phyloP scores from a whole-genome alignment of 495 filamentous ascomycete species.

The Diplogelasinospora grovesii region DNA sequence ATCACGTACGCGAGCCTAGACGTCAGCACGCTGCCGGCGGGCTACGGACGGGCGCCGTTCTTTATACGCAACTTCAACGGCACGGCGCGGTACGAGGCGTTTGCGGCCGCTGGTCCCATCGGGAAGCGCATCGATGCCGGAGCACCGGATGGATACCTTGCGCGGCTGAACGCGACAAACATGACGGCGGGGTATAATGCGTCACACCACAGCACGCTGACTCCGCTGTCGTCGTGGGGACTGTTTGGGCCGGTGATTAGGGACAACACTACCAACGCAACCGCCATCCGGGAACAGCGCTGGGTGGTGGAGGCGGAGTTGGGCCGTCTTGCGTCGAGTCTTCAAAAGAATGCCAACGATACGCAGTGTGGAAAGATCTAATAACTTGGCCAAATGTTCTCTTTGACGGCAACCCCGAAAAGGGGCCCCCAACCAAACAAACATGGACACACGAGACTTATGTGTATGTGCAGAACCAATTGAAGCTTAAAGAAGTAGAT shows the following conservation, averaged over 20 bases:
- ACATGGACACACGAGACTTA: too few species aligned
- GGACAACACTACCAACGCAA: too few species aligned
- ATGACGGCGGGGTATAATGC: too few species aligned
- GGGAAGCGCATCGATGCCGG: constrained; percentile 22
- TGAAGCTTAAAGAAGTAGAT: too few species aligned
- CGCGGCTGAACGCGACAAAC: constrained; percentile 1
- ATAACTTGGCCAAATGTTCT: too few species aligned
- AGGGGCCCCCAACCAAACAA: too few species aligned
- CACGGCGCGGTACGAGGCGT: constrained; percentile 16
- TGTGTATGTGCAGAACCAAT: too few species aligned
- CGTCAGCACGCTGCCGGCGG: constrained; percentile 20
- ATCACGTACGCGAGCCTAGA: constrained; percentile 16
- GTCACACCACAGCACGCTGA: constrained; percentile 2
- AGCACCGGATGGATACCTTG: constrained; percentile 18
- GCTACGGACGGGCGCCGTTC: constrained; percentile 24
- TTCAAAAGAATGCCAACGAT: neutral
- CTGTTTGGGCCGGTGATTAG: neutral
- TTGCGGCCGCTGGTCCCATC: constrained; percentile 21
- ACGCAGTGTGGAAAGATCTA: constrained; percentile 1
- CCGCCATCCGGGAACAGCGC: neutral
- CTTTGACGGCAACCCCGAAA: too few species aligned
- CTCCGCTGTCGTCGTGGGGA: constrained; percentile 3
- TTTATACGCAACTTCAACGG: constrained; percentile 20
- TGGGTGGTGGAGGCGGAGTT: neutral
- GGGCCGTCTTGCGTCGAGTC: neutral